phyloP scores from a whole-genome alignment of 2,329 filamentous ascomycete genomes.

The Aspergillus puulaauensis region DNA sequence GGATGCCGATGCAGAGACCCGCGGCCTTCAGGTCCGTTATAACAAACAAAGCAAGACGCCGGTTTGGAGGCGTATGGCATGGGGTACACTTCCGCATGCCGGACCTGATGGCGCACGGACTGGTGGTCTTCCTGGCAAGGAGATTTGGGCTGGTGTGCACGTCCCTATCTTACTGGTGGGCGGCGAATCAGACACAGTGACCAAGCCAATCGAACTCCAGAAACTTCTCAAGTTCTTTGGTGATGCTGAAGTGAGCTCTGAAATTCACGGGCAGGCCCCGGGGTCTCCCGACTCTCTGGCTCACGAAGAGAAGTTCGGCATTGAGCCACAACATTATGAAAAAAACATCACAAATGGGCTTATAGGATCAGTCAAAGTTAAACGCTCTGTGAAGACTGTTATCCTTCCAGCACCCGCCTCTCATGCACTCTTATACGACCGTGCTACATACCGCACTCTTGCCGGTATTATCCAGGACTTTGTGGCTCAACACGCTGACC shows the following conservation, averaged over 20 bases:
- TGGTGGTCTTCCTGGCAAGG: conserved; percentile 67
- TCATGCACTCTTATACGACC: conserved; percentile 81
- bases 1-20: conserved; percentile 41
- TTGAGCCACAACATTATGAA: conserved; percentile 23
- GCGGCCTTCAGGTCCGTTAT: conserved; percentile 45
- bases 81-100: conserved; percentile 66
- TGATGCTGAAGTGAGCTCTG: conserved; percentile 23
- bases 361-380: conserved; percentile 33
- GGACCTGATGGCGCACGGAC: conserved; percentile 45
- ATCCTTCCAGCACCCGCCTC: conserved; percentile 75
- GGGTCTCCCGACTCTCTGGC: conserved; percentile 17
- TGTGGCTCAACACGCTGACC: conserved; percentile 70
- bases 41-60: conserved; percentile 81
- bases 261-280: conserved; percentile 25
- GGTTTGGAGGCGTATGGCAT: conserved; percentile 79
- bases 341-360: conserved; percentile 14
- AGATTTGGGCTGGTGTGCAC: conserved; percentile 70
- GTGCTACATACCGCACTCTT: conserved; percentile 70
- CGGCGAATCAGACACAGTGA: conserved; percentile 74
- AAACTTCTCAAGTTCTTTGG: conserved; percentile 58
- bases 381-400: conserved; percentile 62
- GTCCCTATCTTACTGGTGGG: conserved; percentile 77
- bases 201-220: conserved; percentile 67
- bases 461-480: conserved; percentile 83
- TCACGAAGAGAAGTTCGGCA: conserved; percentile 29